Base-by-base conservation (phyloP, 1,139 yeast species). In the Suhomyces bolitotheri region DNA sequence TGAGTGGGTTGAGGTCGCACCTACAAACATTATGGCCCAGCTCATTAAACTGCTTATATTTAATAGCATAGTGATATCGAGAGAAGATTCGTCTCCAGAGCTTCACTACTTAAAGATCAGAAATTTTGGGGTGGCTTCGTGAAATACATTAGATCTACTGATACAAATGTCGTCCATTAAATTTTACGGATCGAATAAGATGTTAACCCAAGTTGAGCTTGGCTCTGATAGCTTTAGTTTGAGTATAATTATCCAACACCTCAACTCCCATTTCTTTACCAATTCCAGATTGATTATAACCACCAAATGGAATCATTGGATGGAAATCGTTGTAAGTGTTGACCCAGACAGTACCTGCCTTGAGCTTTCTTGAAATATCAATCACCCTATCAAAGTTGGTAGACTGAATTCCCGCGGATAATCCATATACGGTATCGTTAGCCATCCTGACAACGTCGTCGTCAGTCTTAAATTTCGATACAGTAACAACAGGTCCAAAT, bases 321-420 rank as follows among this genome's bases (percentile, higher is more conserved):
- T 55, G 56, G 51, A 53, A 56, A 38, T 54, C 60, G 42, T 56
- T 56, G 41, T 51, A 57, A 22, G 59, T 55, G 46, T 57, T 57
- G 35, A 53, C 51, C 61, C 61, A 57, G 16, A 57, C 45, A 10
- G 61, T 55, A 27, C 62, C 62, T 5, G 60, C 51, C 40, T 44
- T 44, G 29, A 54, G 42, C 41, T 54, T 52, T 36, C 53, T 51
- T 9, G 61, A 41, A 16, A 56, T 58, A 25, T 53, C 49, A 28
- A 52, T 41, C 24, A 83, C 82, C 48, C 73, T 78, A 63, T 73
- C 69, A 39, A 78, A 17, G 16, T 25, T 26, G 16, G 25, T 26
- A 16, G 41, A 47, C 17, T 36, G 43, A 15, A 39, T 39, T 15
- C 43, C 43, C 4, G 43, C 38, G 21, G 43, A 40, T 30, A 39